Conservation (phyloP, 2,329 filamentous ascomycete species). For the Cryoendolithus antarcticus region DNA sequence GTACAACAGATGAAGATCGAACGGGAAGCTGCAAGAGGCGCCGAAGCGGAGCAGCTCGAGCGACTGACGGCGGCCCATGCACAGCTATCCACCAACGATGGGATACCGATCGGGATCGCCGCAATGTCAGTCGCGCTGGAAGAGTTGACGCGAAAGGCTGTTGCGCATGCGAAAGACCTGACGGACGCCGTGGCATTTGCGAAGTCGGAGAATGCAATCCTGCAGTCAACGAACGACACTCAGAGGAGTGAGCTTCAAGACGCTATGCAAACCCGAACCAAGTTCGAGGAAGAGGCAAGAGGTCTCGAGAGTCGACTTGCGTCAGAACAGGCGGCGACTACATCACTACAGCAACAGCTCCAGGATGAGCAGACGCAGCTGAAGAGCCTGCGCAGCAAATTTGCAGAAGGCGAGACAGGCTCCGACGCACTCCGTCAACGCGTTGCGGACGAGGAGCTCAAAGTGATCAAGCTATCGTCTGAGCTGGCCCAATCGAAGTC, state of each 20-base stretch:
- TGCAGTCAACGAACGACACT: conserved; percentile 27
- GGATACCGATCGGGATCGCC: conserved; percentile 25
- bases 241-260: conserved; percentile 24
- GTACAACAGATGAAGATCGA: conserved; percentile 45
- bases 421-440: conserved; percentile 66
- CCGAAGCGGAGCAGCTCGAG: conserved; percentile 20
- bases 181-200: conserved; percentile 35
- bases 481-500: conserved; percentile 64
- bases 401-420: conserved; percentile 72
- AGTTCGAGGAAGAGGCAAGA: conserved; percentile 26
- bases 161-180: conserved; percentile 32
- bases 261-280: conserved; percentile 18
- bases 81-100: conserved; percentile 23
- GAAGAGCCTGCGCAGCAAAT: conserved; percentile 53
- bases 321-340: conserved; percentile 34
- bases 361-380: conserved; percentile 59
- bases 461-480: conserved; percentile 53
- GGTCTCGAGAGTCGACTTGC: conserved; percentile 32
- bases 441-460: conserved; percentile 63
- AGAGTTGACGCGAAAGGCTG: conserved; percentile 30
- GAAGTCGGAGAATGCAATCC: conserved; percentile 33
- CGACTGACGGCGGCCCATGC: conserved; percentile 24
- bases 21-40: conserved; percentile 41
- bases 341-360: conserved; percentile 39
- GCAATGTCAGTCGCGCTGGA: conserved; percentile 32